Percentiles rank a stretch among this genome's conserved stretches.
These are phyloP conservation scores for Tillandsia fasciculata DNA, from an alignment of 176 grass and related monocot genomes.

Conservation along the genomic window DNA sequence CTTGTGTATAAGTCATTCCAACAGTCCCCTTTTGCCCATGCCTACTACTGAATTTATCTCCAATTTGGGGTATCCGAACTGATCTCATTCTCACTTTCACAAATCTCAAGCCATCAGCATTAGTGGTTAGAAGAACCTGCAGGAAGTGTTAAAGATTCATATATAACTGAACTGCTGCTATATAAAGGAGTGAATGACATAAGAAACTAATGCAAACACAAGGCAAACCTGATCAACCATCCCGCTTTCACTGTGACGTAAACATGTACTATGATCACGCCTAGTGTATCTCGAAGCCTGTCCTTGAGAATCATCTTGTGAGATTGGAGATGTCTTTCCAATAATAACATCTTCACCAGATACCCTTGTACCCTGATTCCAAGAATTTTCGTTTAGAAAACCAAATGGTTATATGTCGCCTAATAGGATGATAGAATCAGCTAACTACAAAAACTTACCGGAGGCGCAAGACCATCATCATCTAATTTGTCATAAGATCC, in stretches of 20 bases:
- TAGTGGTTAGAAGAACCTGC: slow-evolving; percentile 95
- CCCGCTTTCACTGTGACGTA: slow-evolving; percentile 93
- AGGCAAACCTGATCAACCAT: slow-evolving; percentile 88
- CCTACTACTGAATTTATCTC: slow-evolving; percentile 97
- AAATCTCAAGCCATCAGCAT: slow-evolving; percentile 96
- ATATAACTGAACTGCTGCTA: background rate
- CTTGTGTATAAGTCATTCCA: slow-evolving; percentile 98
- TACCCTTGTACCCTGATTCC: slow-evolving; percentile 82
- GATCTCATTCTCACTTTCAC: slow-evolving; percentile 97
- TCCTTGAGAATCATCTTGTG: slow-evolving; percentile 94
- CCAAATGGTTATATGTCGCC: background rate
- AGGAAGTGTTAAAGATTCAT: slow-evolving; percentile 10
- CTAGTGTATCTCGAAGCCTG: slow-evolving; percentile 74
- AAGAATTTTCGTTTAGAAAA: slow-evolving; percentile 24
- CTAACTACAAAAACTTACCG: slow-evolving; percentile 40
- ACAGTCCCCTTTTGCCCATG: slow-evolving; percentile 99
- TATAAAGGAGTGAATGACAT: background rate
- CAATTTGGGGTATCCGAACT: slow-evolving; percentile 94
- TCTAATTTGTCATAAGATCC: slow-evolving; percentile 99
- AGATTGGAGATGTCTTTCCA: slow-evolving; percentile 91
- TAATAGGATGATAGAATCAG: slow-evolving; percentile 11
- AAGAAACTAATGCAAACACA: background rate
- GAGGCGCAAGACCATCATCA: slow-evolving; percentile 97
- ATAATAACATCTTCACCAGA: slow-evolving; percentile 98
- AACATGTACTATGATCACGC: slow-evolving; percentile 90